Evolutionary conservation across 2,329 filamentous ascomycete genomes (phyloP).

Genomic region (Xylaria sp.): DNA sequence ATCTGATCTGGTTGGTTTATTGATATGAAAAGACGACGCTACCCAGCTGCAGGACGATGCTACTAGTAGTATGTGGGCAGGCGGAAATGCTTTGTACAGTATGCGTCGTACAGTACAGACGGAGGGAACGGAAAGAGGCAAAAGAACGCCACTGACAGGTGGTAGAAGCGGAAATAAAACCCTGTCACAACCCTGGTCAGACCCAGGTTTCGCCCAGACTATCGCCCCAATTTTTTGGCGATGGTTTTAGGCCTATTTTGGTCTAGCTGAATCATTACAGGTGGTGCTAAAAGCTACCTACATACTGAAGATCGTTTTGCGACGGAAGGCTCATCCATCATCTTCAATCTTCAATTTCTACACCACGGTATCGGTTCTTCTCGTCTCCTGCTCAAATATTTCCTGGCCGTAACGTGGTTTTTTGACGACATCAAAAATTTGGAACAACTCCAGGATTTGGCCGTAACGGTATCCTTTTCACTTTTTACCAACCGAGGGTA

Average conservation of each 20-base stretch:
- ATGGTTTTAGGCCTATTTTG: constrained; percentile 1
- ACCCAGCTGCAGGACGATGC: constrained; percentile 12
- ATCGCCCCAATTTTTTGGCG: constrained; percentile 3
- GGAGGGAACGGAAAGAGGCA: not conserved
- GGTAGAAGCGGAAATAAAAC: not conserved
- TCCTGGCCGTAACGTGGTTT: not conserved
- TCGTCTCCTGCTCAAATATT: not conserved
- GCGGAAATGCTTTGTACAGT: not conserved
- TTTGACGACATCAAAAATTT: too few species aligned
- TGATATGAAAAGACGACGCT: constrained; percentile 7
- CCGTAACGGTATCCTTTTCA: not conserved
- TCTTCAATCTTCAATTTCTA: constrained; percentile 24
- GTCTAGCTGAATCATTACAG: not conserved
- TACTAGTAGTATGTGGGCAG: not conserved
- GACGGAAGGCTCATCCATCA: constrained; percentile 4
- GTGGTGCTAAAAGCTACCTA: constrained; percentile 6
- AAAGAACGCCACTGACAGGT: not conserved
- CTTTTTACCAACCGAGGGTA: not conserved
- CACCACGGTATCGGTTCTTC: not conserved
- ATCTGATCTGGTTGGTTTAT: not conserved
- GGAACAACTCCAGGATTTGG: not conserved
- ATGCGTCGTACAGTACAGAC: not conserved
- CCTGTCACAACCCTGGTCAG: not conserved
- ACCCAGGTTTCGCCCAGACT: not conserved
- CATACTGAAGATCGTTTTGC: constrained; percentile 20